phyloP scores from a whole-genome alignment of 1,284 basidiomycete species.

The Cutaneotrichosporon sp. region DNA sequence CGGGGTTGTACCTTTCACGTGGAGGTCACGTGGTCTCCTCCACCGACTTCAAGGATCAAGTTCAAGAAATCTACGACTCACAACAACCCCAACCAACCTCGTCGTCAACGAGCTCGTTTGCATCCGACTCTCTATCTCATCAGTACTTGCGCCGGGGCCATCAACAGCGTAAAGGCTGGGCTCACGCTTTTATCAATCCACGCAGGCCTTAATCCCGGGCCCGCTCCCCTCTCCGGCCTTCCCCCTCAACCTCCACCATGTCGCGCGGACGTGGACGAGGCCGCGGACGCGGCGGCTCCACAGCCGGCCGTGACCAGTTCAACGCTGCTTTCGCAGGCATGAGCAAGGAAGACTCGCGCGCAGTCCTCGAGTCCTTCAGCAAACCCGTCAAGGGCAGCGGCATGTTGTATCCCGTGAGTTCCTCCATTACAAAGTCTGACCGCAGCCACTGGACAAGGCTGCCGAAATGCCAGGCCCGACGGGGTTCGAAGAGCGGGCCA shows the following conservation, averaged over 20 bases:
- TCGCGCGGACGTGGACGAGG: conserved; percentile 22
- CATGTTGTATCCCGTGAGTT: conserved; percentile 47
- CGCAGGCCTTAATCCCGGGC: background rate
- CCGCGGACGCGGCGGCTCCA: conserved; percentile 24
- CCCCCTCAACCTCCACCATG: conserved; percentile 3
- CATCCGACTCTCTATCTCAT: background rate
- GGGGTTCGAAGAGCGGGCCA: conserved; percentile 28
- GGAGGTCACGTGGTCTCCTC: background rate
- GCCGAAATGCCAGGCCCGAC: conserved; percentile 34
- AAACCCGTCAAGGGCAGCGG: conserved; percentile 36
- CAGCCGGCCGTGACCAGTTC: conserved; percentile 25
- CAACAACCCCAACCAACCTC: background rate
- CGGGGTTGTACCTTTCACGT: background rate
- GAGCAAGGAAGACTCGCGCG: conserved; percentile 29
- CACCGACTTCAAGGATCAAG: too few species aligned
- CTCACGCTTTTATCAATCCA: background rate
- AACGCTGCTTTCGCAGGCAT: conserved; percentile 29
- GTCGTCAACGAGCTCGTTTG: background rate
- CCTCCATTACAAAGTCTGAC: background rate
- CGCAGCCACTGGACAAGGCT: conserved; percentile 36
- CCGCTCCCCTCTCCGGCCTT: background rate
- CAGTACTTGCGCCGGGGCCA: background rate
- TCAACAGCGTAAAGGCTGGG: background rate
- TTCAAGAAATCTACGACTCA: background rate
- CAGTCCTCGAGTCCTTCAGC: conserved; percentile 26